phyloP scores from a whole-genome alignment of 805 yeast genomes.

The Dipodascopsis tothii region DNA sequence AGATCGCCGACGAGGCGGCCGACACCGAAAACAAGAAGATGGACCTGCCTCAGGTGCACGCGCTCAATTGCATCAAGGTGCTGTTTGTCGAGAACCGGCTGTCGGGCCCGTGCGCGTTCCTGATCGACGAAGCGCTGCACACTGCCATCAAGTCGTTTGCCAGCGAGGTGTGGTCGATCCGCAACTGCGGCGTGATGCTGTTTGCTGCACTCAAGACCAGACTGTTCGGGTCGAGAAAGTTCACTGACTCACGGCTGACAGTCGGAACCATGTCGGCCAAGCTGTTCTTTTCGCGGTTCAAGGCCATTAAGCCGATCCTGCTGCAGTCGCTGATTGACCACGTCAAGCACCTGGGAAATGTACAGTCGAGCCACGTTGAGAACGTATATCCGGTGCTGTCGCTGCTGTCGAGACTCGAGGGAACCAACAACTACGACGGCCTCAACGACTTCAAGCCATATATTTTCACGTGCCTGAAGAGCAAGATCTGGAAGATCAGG shows the following conservation, averaged over 20 bases:
- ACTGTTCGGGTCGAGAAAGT: conserved; percentile 57
- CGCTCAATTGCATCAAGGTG: conserved; percentile 74
- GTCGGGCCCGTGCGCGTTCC: conserved; percentile 44
- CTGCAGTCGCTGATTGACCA: conserved; percentile 29
- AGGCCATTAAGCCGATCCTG: conserved; percentile 45
- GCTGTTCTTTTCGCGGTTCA: conserved; percentile 62
- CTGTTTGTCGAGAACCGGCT: conserved; percentile 65
- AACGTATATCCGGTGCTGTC: conserved; percentile 69
- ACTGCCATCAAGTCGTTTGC: conserved; percentile 58
- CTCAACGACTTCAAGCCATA: conserved; percentile 46
- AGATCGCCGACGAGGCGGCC: conserved; percentile 49
- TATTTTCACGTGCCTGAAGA: conserved; percentile 43
- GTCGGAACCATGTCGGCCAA: conserved; percentile 43
- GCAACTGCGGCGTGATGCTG: conserved; percentile 90
- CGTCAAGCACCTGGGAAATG: conserved; percentile 20
- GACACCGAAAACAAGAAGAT: conserved; percentile 44
- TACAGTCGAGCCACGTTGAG: conserved; percentile 39
- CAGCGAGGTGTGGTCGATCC: conserved; percentile 69
- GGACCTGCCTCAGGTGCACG: conserved; percentile 89
- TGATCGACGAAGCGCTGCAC: conserved; percentile 50
- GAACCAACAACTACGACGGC: conserved; percentile 48
- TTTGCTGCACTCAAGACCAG: conserved; percentile 78
- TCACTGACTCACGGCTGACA: conserved; percentile 27
- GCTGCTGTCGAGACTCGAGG: conserved; percentile 59
- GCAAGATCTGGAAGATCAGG: conserved; percentile 68